phyloP scores from a whole-genome alignment of 345 rosid genomes.

The Erucastrum elatum region DNA sequence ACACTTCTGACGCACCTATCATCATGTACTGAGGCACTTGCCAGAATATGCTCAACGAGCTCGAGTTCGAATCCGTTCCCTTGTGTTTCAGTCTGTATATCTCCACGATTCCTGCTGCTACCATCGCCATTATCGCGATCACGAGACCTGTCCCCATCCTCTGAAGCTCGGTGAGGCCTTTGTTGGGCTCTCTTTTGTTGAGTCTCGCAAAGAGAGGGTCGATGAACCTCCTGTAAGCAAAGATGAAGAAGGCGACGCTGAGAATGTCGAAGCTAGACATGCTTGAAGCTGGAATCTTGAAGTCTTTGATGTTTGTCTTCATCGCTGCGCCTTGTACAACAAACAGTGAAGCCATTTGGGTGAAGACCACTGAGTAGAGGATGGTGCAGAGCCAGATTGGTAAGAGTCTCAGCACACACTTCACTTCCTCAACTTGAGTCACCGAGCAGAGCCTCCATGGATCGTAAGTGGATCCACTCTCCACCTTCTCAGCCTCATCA shows the following conservation, averaged over 20 bases:
- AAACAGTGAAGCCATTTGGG: conserved; percentile 97
- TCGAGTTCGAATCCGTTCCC: conserved; percentile 45
- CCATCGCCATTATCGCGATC: conserved; percentile 75
- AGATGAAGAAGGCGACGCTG: conserved; percentile 73
- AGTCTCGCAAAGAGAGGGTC: conserved; percentile 62
- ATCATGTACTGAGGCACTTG: conserved; percentile 90
- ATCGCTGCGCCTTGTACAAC: conserved; percentile 95
- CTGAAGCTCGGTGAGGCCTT: conserved; percentile 84
- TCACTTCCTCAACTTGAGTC: conserved; percentile 96
- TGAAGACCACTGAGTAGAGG: conserved; percentile 91
- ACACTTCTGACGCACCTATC: conserved; percentile 94
- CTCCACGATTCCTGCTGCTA: conserved; percentile 78
- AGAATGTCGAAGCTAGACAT: conserved; percentile 96
- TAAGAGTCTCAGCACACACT: conserved; percentile 79
- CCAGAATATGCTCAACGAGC: conserved; percentile 89
- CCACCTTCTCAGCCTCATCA: conserved; percentile 47
- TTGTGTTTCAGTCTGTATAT: conserved; percentile 59
- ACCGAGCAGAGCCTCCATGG: conserved; percentile 82
- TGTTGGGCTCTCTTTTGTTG: conserved; percentile 47
- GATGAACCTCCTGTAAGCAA: conserved; percentile 71
- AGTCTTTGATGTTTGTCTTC: conserved; percentile 57
- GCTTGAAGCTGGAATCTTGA: conserved; percentile 83
- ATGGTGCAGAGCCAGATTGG: conserved; percentile 99
- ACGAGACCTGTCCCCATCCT: conserved; percentile 91
- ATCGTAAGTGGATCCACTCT: conserved; percentile 34